Percentiles rank a stretch among this genome's conserved stretches.
phyloP scores from a whole-genome alignment of 441 rosid genomes.

The Pelargonium cotyledonis region DNA sequence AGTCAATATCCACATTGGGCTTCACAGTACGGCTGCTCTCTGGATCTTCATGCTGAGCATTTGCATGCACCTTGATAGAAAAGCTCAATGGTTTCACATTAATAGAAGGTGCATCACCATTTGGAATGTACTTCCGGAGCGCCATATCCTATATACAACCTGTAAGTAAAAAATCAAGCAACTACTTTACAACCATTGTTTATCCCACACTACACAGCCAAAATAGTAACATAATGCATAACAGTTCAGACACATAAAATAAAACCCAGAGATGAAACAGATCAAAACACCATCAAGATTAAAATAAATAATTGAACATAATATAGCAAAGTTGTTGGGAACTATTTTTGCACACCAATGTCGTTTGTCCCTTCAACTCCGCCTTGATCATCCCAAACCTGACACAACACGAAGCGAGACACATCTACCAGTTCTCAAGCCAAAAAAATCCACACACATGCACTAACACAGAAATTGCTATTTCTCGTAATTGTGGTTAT shows the following conservation, averaged over 20 bases:
- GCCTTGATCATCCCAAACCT: not conserved
- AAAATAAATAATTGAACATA: not conserved
- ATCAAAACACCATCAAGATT: not conserved
- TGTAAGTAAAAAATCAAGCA: conserved; percentile 17
- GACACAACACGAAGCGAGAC: not conserved
- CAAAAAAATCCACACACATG: not conserved
- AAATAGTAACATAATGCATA: not conserved
- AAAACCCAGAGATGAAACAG: not conserved
- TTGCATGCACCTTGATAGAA: conserved; percentile 38
- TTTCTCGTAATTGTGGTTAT: not conserved
- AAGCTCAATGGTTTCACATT: conserved; percentile 39
- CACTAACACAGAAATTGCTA: not conserved
- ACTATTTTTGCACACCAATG: not conserved
- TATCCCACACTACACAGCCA: no score
- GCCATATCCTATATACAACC: conserved; percentile 48
- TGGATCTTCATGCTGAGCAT: conserved; percentile 33
- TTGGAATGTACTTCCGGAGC: conserved; percentile 42
- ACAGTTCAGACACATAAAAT: not conserved
- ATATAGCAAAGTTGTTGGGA: not conserved
- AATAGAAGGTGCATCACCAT: conserved; percentile 39
- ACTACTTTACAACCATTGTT: not conserved
- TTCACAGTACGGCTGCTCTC: conserved; percentile 33
- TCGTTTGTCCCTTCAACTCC: not conserved
- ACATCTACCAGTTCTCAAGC: conserved; percentile 2
- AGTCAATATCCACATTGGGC: conserved; percentile 55